Conservation (phyloP, 2,329 filamentous ascomycete species). For the Elsinoe necatrix region DNA sequence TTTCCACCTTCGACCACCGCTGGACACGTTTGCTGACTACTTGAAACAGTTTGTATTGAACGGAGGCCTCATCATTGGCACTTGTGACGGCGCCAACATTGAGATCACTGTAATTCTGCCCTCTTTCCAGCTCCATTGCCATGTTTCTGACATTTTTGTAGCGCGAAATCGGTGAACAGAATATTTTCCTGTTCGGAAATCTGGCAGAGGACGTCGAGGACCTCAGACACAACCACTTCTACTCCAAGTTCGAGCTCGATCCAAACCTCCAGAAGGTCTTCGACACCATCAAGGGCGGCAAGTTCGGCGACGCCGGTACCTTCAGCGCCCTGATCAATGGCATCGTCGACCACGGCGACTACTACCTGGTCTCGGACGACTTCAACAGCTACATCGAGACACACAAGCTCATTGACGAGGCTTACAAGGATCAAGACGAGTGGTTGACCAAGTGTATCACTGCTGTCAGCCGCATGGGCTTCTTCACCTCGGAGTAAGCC, state of each 20-base stretch:
- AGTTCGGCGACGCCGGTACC: conserved; percentile 68
- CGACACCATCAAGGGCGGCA: conserved; percentile 66
- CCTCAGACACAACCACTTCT: conserved; percentile 57
- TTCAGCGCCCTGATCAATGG: conserved; percentile 79
- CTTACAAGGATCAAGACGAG: conserved; percentile 83
- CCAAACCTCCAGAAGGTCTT: conserved; percentile 73
- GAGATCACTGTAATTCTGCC: conserved; percentile 35
- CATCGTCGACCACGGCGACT: conserved; percentile 88
- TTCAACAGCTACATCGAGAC: conserved; percentile 93
- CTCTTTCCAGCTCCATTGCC: not conserved
- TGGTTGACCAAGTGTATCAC: conserved; percentile 88
- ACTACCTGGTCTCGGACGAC: conserved; percentile 95
- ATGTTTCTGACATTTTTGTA: conserved; percentile 57
- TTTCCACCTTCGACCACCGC: not conserved
- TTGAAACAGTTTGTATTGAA: conserved; percentile 75
- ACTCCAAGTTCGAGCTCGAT: conserved; percentile 71
- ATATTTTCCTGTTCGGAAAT: conserved; percentile 98
- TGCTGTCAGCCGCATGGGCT: conserved; percentile 88
- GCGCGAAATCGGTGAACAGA: conserved; percentile 88
- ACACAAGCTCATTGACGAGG: conserved; percentile 81
- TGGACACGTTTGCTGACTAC: not conserved
- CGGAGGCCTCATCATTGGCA: conserved; percentile 93
- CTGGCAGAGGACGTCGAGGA: conserved; percentile 95
- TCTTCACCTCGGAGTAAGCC: conserved; percentile 72
- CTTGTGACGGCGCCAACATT: conserved; percentile 93